Base-by-base conservation (phyloP, 2,329 filamentous ascomycete genomes). In the Fusarium zealandicum region DNA sequence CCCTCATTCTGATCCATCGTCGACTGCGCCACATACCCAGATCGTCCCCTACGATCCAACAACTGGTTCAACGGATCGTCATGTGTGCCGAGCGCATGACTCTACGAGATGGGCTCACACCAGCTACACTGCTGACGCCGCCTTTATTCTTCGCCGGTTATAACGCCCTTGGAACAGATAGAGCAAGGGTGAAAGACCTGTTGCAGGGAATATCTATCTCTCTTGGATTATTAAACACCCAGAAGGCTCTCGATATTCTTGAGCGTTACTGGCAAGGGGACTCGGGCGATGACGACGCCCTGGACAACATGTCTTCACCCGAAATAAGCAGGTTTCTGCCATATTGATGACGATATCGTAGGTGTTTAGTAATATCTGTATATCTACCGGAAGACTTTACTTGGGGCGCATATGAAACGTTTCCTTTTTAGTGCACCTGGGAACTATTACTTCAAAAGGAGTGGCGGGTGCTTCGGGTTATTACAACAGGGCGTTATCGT, bases 131-230 rank as follows among this genome's bases (percentile, higher is more conserved):
- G 3, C 45, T 61, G 0, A 61, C 59, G 0, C 59, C 59, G 2
- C 59, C 59, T 13, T 20, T 61, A 0, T 61, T 62, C 16, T 61
- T 61, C 36, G 59, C 59, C 0, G 59, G 59, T 1, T 61, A 59
- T 2, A 59, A 61, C 7, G 59, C 59, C 2, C 18, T 61, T 13
- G 45, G 54, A 10, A n/a, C 33, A 2, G 49, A 62, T n/a, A 43
- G 59, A 4, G 38, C 38, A 5, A 51, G 49, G 4, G 57, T 62
- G 27, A 61, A 59, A 35, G 45, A 18, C 11, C 35, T 56, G 1
- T 20, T 61, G 1, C 59, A 59, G 6, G 59, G 45, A 6, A 58
- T 61, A 3, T 61, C 59, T 2, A 55, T 41, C 5, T 37, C 49
- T 3, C 42, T 61, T 12, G 59, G 59, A 0, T 16, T 61, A 0